Percentiles rank a stretch among this genome's conserved stretches.
Evolutionary conservation across 169 alveolate species (phyloP).

Genomic region (Toxoplasma gondii): DNA sequence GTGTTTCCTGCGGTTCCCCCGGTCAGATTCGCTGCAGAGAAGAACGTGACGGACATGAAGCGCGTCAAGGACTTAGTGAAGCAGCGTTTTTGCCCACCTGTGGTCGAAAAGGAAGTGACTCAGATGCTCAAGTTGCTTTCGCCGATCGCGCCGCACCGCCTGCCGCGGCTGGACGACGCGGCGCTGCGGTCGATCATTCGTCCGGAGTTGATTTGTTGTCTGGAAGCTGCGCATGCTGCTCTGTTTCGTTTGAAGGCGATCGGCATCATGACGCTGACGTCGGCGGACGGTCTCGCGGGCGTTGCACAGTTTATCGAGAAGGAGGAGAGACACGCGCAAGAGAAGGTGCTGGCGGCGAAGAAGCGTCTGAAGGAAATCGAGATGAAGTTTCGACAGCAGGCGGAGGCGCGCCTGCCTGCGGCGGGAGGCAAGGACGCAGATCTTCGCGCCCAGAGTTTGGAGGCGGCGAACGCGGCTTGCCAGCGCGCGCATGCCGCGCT

Average conservation of each 20-base stretch:
- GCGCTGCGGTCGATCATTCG: constrained; percentile 79
- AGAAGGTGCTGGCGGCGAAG: constrained; percentile 4
- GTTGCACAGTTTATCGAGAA: constrained; percentile 54
- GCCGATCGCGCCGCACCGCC: constrained; percentile 65
- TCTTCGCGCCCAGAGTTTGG: background rate
- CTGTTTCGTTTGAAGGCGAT: constrained; percentile 76
- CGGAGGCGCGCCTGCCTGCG: background rate
- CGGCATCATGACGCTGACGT: constrained; percentile 77
- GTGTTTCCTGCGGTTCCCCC: constrained; percentile 29
- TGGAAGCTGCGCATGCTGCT: constrained; percentile 84
- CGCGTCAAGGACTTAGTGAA: constrained; percentile 76
- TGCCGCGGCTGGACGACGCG: constrained; percentile 74
- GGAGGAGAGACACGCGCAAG: constrained; percentile 54
- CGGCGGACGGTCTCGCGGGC: constrained; percentile 73
- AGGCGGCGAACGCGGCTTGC: background rate
- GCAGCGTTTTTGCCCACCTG: constrained; percentile 77
- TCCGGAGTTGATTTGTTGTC: constrained; percentile 84
- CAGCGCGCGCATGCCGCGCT: constrained; percentile 21
- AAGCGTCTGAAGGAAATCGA: constrained; percentile 10
- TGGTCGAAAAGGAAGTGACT: constrained; percentile 79
- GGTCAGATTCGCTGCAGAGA: constrained; percentile 60
- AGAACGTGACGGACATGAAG: constrained; percentile 73
- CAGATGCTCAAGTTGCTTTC: constrained; percentile 77
- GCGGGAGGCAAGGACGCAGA: background rate
- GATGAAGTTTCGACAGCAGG: background rate